Evolutionary conservation across 202 grass and related monocot species (phyloP), one percentile per base, ranked within the genome.

Genomic region (Alloteropsis angusta): DNA sequence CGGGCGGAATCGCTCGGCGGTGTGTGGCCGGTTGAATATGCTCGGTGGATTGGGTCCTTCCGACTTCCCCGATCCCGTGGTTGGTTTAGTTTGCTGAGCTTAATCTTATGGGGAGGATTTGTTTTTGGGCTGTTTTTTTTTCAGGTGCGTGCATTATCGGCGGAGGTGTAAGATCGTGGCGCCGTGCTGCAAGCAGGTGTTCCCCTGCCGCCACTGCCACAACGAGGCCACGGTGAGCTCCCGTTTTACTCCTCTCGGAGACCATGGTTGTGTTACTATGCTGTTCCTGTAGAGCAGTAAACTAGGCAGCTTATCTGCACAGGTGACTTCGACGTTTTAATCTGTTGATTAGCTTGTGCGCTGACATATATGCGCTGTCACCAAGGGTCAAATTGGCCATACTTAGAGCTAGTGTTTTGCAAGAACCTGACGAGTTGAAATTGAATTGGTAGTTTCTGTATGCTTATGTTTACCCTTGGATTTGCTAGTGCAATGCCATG

Each of bases 161-260:
- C 83, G 96, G 86, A 90, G 96, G 76, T 99, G 96, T 63, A 95
- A 91, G 86, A 95, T 99, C 84, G 87, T 93, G 69, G 96, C 96
- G 10, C 92, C 96, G 4, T 99, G 96, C 77, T 95, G 96, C 86
- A 83, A 85, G 55, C 75, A 98, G 81, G 69, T 91, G 48, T 98
- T 95, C 71, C 28, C 79, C 68, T 98, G 96, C 74, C 96, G 96
- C 83, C 96, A 95, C 80, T 98, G 92, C 84, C 96, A 98, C 71
- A 95, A 95, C 83, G 96, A 95, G 39, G 81, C 90, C 67, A 87
- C 87, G 72, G 96, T 98, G 88, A 54, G 68, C 57, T 76, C 38
- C 1, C 37, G 6, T 4, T 36, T 4, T 18, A 1, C 16, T 30
- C 19, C 9, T 18, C 3, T 2, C 9, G 6, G 7, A 18, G 14